phyloP scores from a whole-genome alignment of 768 basidiomycete genomes.

The Boletus fagicola region DNA sequence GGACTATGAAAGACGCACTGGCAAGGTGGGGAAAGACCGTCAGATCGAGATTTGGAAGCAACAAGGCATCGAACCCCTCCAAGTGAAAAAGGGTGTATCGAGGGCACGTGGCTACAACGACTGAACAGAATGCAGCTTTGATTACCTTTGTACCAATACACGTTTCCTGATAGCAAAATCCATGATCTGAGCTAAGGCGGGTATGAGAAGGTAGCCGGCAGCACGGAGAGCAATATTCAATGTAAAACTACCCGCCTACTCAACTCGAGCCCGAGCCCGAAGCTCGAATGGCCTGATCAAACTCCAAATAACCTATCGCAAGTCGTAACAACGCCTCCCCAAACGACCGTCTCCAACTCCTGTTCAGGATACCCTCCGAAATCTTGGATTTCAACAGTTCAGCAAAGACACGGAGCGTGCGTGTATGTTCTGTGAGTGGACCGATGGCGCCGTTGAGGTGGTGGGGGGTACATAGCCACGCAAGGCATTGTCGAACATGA shows the following conservation, averaged over 20 bases:
- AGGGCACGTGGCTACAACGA: constrained; percentile 62
- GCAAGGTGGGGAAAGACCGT: constrained; percentile 70
- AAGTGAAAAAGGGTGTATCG: constrained; percentile 28
- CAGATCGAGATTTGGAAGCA: constrained; percentile 70
- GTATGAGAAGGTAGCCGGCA: not conserved
- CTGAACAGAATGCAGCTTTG: constrained; percentile 29
- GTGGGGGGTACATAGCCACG: constrained; percentile 1
- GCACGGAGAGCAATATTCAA: not conserved
- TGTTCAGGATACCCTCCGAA: constrained; percentile 7
- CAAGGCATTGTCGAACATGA: constrained; percentile 21
- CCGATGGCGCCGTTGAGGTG: not conserved
- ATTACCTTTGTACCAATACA: constrained; percentile 9
- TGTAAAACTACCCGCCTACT: constrained; percentile 5
- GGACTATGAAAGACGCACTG: constrained; percentile 62
- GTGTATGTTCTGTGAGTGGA: constrained; percentile 7
- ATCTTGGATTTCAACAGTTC: constrained; percentile 13
- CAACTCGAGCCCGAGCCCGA: not conserved
- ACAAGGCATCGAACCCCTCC: constrained; percentile 51
- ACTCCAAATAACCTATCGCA: constrained; percentile 22
- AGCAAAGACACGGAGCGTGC: constrained; percentile 17
- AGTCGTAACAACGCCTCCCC: constrained; percentile 21
- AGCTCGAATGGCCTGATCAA: constrained; percentile 17
- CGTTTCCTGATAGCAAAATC: not conserved
- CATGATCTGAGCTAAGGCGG: not conserved
- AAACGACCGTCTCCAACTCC: constrained; percentile 21